Evolutionary conservation across 495 filamentous ascomycete genomes (phyloP).

Genomic region (Trichocladium antarcticum): DNA sequence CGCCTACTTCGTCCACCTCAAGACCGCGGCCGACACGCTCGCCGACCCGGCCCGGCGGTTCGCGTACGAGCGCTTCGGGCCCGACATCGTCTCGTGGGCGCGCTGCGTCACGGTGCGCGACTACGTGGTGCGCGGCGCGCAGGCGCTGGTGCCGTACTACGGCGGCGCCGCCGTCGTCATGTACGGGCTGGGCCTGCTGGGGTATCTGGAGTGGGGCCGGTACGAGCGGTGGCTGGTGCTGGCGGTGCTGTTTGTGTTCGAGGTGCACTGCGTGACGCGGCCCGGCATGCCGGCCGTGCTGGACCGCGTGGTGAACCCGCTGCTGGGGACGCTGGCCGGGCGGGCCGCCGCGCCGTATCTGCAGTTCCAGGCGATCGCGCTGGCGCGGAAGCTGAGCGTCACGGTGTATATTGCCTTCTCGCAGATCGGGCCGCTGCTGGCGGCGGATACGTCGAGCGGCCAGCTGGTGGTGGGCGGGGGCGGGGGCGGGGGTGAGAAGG

Average conservation of each 20-base stretch:
- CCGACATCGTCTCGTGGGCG: constrained; percentile 49
- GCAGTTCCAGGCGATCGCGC: constrained; percentile 73
- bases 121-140: constrained; percentile 54
- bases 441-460: constrained; percentile 24
- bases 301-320: constrained; percentile 49
- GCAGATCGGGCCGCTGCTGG: constrained; percentile 62
- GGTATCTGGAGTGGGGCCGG: constrained; percentile 72
- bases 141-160: constrained; percentile 53
- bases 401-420: constrained; percentile 83
- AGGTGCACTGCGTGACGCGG: constrained; percentile 61
- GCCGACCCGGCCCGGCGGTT: constrained; percentile 68
- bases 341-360: constrained; percentile 49
- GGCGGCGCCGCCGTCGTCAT: constrained; percentile 48
- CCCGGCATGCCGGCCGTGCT: constrained; percentile 47
- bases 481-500: constrained; percentile 28
- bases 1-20: constrained; percentile 67
- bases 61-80: constrained; percentile 88
- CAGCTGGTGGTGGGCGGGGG: constrained; percentile 14
- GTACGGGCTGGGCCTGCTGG: constrained; percentile 58
- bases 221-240: constrained; percentile 87
- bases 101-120: constrained; percentile 62
- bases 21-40: constrained; percentile 73
- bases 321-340: constrained; percentile 37
- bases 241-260: constrained; percentile 55
- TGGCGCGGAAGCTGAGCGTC: constrained; percentile 66